Evolutionary conservation across 345 rosid genomes (phyloP), one percentile per base, ranked within the genome.

Genomic region (Viola odorata): DNA sequence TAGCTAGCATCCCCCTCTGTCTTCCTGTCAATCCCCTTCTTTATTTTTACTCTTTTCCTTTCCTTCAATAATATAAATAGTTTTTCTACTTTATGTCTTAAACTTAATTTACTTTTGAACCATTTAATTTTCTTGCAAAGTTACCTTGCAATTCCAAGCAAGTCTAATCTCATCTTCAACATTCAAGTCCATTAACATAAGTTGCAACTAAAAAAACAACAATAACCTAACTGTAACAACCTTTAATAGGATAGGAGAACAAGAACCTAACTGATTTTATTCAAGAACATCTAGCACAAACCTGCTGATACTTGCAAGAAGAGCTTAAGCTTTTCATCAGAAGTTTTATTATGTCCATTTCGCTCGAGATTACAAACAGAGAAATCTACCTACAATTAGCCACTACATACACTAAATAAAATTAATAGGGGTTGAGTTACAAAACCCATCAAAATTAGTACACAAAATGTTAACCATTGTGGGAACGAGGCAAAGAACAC

Each of bases 121-220:
- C 44, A 78, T 57, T 32, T 73, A 78, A 38, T 58, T 67, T 68
- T 73, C 81, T 44, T 75, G 68, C 15, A 69, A 67, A 12, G 49
- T 70, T 64, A 76, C 48, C 53, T 56, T 75, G 57, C 79, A 67
- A 45, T 78, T 76, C 17, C 69, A 55, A 60, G 90, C 91, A 65
- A 90, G 42, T 16, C 57, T 66, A 50, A 94, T 74, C 75, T 94
- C 99, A 61, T 62, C 61, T 55, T 83, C 78, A 45, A 94, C 78
- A 60, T 90, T 89, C 73, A 90, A 65, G 91, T 70, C 99, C 99
- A 74, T 90, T 94, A 51, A 86, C 96, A 63, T 94, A 94, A 51
- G 96, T 97, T 89, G 73, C 57, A 73, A 53, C 48, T 2, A 23
- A 61, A 13, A 45, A 40, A 10, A 57, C 45, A 42, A 42, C 7